Base-by-base conservation (phyloP, 257 asterid species). In the Hygrophila difformis region DNA sequence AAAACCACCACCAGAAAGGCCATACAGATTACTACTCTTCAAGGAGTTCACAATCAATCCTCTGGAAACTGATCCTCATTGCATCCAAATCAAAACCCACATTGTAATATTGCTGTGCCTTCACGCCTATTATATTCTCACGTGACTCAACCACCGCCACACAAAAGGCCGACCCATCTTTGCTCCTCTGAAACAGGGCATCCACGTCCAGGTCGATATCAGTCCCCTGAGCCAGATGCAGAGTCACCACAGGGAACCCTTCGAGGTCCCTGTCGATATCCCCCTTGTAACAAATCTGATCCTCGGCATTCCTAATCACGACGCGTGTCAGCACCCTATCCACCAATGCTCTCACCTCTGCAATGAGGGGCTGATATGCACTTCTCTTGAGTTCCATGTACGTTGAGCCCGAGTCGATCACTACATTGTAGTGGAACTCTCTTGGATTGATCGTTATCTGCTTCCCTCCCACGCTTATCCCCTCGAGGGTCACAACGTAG, bases 11-110 rank as follows among this genome's bases (percentile, higher is more conserved):
- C n/a, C 3, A 0, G 48, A 21, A 43, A 43, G 5, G n/a, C 18
- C 20, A 5, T 20, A 16, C 12, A 49, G 31, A 29, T 16, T 24
- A 46, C n/a, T n/a, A n/a, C 29, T 57, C 63, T 21, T 57, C 56
- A 38, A 57, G 63, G 10, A 57, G 41, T 15, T 57, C 56, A 17
- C 56, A 57, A 12, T 41, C 56, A 41, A 57, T 57, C 6, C 56
- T 47, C 14, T 57, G 55, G 24, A 57, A 57, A 48, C 63, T 57
- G 7, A 57, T 47, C 56, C 63, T 57, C 49, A n/a, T 47, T 5
- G 41, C 56, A 46, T 57, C 56, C 8, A 57, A 57, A 57, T 57
- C 56, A 34, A 47, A 57, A 10, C 63, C 63, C 14, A 57, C 56
- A 18, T 57, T 57, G 10, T 57, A 57, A 18, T 38, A 57, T n/a